Base-by-base conservation (phyloP, 345 rosid species). In the Draba incana region DNA sequence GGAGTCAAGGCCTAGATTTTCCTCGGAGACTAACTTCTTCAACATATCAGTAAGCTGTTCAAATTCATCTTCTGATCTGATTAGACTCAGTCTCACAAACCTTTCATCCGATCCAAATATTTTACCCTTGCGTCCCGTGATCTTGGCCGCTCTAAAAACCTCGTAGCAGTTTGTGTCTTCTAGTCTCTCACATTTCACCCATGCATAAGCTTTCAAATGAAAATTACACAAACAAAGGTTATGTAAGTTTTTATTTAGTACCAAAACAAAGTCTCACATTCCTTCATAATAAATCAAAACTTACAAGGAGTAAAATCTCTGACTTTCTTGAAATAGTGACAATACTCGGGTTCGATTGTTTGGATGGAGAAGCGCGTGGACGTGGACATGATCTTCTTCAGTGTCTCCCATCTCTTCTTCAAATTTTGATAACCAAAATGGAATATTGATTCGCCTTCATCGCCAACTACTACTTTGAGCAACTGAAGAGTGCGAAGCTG, bases 121-220 rank as follows among this genome's bases (percentile, higher is more conserved):
- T 3, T 42, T 51, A 0, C 96, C 97, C 10, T 6, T 14, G 8
- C 92, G 84, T 0, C 86, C 82, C 1, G 33, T 68, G 63, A 91
- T 86, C 3, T 82, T 83, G 0, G 79, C 89, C 2, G 20, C 20
- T 20, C 20, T 20, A 20, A 20, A 20, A 20, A 20, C 1, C 20
- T 20, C 20, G 20, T 20, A 20, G 20, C 20, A 20, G 20, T 20
- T 20, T 20, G 20, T 20, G 20, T 20, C 89, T 68, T 81, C 81
- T 70, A 64, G 69, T 69, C 76, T 74, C 70, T 83, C 89, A 62
- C 95, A 90, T 70, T 75, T 88, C 69, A 85, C 4, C 92, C 92
- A 86, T 4, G 82, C 92, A 63, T 83, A 91, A 69, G 92, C 92
- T 88, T 81, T 64, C 61, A 42, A 16, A 9, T 42, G 8, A 35